Conservation (phyloP, 1,284 basidiomycete species). For the Sanghuangporus sanghuang region DNA sequence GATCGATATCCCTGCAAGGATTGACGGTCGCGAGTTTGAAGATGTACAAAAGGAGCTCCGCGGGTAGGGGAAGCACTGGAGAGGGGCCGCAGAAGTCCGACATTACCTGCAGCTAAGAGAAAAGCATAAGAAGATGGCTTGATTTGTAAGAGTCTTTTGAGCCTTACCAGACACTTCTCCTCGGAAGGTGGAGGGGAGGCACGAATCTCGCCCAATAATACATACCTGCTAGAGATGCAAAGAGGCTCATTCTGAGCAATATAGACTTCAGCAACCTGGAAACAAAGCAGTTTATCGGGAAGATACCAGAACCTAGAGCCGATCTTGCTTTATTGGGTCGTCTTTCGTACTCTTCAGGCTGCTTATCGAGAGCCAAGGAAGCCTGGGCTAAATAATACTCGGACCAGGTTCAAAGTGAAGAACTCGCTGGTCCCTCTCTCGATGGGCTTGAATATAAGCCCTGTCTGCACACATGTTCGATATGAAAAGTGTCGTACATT, state of each 20-base stretch:
- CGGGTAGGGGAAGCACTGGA: neutral
- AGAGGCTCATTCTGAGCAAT: neutral
- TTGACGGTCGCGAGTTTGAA: constrained; percentile 5
- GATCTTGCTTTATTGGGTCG: too few relatives aligned
- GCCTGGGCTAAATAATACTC: too few relatives aligned
- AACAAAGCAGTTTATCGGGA: neutral
- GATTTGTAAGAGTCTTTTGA: neutral
- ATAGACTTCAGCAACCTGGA: neutral
- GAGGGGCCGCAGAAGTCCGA: neutral
- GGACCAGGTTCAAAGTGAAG: too few relatives aligned
- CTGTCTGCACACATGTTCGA: too few relatives aligned
- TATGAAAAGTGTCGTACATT: too few relatives aligned
- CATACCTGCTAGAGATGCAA: neutral
- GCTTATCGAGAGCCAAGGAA: too few relatives aligned
- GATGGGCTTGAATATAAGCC: too few relatives aligned
- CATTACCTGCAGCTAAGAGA: neutral
- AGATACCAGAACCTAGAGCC: too few relatives aligned
- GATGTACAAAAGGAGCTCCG: constrained; percentile 3
- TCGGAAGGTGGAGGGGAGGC: neutral
- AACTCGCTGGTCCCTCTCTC: too few relatives aligned
- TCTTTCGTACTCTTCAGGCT: too few relatives aligned
- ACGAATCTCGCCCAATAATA: neutral
- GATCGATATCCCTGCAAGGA: neutral
- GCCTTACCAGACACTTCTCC: neutral
- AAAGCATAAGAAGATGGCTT: neutral